phyloP scores from a whole-genome alignment of 306 rosid species.

The Vicia sativa region DNA sequence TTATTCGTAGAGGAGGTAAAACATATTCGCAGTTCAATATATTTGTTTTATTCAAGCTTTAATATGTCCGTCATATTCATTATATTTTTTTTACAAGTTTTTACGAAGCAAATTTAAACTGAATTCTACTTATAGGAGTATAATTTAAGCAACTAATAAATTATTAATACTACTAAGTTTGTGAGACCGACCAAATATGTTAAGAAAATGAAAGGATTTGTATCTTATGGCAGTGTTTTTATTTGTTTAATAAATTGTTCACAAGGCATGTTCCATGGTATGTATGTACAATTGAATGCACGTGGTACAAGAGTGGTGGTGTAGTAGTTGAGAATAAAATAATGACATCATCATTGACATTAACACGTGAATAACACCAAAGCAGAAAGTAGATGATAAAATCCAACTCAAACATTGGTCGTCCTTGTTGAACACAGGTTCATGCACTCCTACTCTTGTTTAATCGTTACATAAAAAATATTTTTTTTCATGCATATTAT shows the following conservation, averaged over 20 bases:
- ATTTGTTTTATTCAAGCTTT: too few species aligned
- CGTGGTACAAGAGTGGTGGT: slow-evolving; percentile 20
- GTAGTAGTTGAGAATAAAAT: background rate
- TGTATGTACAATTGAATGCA: slow-evolving; percentile 30
- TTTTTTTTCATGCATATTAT: background rate
- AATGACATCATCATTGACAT: slow-evolving; percentile 11
- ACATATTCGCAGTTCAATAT: too few species aligned
- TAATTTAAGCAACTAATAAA: too few species aligned
- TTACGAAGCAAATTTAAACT: too few species aligned
- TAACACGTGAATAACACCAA: slow-evolving; percentile 41
- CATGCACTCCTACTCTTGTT: background rate
- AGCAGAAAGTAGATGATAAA: slow-evolving; percentile 20
- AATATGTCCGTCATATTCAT: too few species aligned
- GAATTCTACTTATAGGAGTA: too few species aligned
- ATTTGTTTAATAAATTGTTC: background rate
- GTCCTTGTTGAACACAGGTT: slow-evolving; percentile 15
- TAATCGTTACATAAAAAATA: too few species aligned
- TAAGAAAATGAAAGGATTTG: slow-evolving; percentile 13
- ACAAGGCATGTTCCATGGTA: slow-evolving; percentile 38
- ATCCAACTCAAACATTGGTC: slow-evolving; percentile 33
- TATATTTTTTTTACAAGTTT: too few species aligned
- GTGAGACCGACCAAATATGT: slow-evolving; percentile 36
- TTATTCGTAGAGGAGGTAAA: too few species aligned
- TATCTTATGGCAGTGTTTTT: slow-evolving; percentile 10
- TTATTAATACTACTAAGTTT: too few species aligned